Percentiles rank a stretch among this genome's conserved stretches.
Conservation (phyloP, 2,329 filamentous ascomycete species). For the Alternaria panax region DNA sequence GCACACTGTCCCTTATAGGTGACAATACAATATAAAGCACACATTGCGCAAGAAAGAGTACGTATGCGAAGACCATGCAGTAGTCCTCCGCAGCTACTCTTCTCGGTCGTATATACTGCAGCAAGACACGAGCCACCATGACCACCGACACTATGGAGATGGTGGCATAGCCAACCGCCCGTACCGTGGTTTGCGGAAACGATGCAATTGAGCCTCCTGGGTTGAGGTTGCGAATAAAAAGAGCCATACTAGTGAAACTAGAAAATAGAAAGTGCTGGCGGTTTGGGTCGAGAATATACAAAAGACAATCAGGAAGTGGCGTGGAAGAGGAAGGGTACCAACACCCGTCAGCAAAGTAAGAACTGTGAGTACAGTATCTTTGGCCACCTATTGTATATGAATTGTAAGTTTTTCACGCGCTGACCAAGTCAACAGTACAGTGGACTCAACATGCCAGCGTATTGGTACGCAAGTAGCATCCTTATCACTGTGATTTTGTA, state of each 20-base stretch:
- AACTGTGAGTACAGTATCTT: neutral
- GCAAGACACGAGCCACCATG: neutral
- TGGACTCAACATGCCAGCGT: neutral
- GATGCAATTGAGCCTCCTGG: neutral
- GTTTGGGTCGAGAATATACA: neutral
- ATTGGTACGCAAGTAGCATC: neutral
- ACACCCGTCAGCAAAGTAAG: neutral
- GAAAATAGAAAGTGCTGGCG: neutral
- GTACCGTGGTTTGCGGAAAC: neutral
- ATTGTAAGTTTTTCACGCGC: neutral
- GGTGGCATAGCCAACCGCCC: neutral
- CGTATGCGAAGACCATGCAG: neutral
- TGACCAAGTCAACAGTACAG: neutral
- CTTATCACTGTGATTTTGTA: neutral
- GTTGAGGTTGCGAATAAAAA: neutral
- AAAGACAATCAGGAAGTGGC: neutral
- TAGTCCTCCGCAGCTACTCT: neutral
- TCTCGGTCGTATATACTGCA: neutral
- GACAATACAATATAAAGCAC: constrained; percentile 3
- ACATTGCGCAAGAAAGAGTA: constrained; percentile 2
- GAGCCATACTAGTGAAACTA: neutral
- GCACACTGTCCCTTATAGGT: neutral
- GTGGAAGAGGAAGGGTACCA: neutral
- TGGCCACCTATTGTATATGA: neutral
- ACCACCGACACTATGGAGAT: constrained; percentile 1